A percentile compares a stretch with the other conserved stretches of the same genome.
phyloP scores from a whole-genome alignment of 768 basidiomycete genomes.

The Phylloporus sp. region DNA sequence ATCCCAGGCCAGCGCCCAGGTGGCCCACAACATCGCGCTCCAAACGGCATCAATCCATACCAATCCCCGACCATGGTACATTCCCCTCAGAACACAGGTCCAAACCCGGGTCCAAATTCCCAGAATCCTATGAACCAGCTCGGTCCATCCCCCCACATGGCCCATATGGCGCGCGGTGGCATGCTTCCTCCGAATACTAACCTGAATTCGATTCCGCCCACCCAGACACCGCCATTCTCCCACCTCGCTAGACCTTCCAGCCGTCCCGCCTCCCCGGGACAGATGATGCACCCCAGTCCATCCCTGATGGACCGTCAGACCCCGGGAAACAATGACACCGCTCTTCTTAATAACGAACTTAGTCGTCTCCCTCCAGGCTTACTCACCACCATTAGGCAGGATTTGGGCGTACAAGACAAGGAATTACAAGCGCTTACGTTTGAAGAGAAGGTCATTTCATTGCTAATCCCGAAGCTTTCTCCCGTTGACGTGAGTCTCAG shows the following conservation, averaged over 20 bases:
- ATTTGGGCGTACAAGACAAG: conserved; percentile 44
- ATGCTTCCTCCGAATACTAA: conserved; percentile 47
- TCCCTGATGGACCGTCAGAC: conserved; percentile 49
- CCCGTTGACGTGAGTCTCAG: conserved; percentile 27
- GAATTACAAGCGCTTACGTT: conserved; percentile 39
- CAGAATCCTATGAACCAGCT: conserved; percentile 46
- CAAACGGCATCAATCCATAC: conserved; percentile 49
- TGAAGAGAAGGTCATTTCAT: conserved; percentile 57
- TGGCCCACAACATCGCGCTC: conserved; percentile 38
- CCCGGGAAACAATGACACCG: conserved; percentile 25
- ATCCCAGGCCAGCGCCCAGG: conserved; percentile 33
- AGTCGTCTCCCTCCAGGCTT: conserved; percentile 33
- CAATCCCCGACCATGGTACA: conserved; percentile 64
- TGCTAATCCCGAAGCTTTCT: neutral
- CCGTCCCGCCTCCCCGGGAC: conserved; percentile 51
- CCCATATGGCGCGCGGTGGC: conserved; percentile 41
- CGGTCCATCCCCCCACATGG: conserved; percentile 51
- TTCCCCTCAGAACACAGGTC: conserved; percentile 48
- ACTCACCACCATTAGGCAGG: conserved; percentile 38
- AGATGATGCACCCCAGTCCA: conserved; percentile 55
- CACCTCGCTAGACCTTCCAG: conserved; percentile 55
- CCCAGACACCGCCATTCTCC: conserved; percentile 41
- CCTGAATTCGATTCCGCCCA: conserved; percentile 34
- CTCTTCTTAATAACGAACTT: conserved; percentile 40
- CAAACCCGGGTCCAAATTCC: conserved; percentile 29